Evolutionary conservation across 495 filamentous ascomycete species (phyloP), one percentile per base, ranked within the genome.

Genomic region (Aspergillus diversus): DNA sequence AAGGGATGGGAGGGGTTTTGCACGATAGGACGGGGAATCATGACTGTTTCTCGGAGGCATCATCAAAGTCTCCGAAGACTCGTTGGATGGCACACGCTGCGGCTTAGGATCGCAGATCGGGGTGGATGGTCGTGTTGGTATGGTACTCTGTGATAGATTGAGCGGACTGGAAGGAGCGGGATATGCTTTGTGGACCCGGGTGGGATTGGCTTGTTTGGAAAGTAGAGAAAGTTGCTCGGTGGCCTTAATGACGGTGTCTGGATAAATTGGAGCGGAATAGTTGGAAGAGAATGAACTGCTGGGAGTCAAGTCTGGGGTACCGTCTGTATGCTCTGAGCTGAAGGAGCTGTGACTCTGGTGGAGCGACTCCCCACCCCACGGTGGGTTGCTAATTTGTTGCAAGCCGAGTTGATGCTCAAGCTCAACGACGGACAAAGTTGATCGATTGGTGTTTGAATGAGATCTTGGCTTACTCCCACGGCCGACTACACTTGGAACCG

Each of bases 241-340:
- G 7, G 73, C 70, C 43, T 71, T 69, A 13, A 74, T 33, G 2
- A 74, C 69, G 3, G 63, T 66, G 33, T 79, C 74, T 4, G 73
- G 73, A 42, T 74, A 77, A 3, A 70, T 52, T 9, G 73, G 64
- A 15, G 69, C 65, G 2, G 76, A 79, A 47, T 78, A 75, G 16
- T 72, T 69, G 0, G 78, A 81, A 39, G 79, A 80, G 64, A 81
- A 80, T 1, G 79, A 81, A 61, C 73, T 80, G 68, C 77, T 81
- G 0, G 79, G 79, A 0, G 76, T 81, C 56, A 81, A 59, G 43
- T 81, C 75, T 1, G 79, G 79, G 1, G 73, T 76, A 5, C 66
- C 69, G 37, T 77, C 75, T 9, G 74, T 73, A 2, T 75, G 66
- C 0, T 73, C 67, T 1, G 78, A 80, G 65, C 75, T 76, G 61